Percentiles rank a stretch among this genome's conserved stretches.
These are phyloP conservation scores for Gymnopus androsaceus DNA, from an alignment of 1,284 basidiomycete genomes.

Conservation along the genomic window DNA sequence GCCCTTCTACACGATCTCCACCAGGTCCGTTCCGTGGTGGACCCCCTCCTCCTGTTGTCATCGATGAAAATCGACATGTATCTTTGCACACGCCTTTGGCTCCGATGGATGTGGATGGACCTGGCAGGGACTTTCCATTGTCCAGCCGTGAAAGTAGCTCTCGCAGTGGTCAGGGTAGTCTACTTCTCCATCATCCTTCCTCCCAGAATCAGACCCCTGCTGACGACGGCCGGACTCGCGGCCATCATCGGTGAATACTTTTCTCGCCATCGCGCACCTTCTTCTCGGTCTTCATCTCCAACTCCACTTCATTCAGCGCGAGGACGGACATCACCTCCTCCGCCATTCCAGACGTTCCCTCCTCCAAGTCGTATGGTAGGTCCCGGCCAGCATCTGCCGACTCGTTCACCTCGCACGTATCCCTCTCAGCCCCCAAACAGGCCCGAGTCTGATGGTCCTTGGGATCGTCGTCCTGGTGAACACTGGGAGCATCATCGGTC, in stretches of 20 bases:
- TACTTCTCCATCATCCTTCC: slow-evolving; percentile 68
- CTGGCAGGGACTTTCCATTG: slow-evolving; percentile 52
- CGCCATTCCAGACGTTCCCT: slow-evolving; percentile 46
- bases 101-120: slow-evolving; percentile 84
- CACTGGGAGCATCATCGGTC: slow-evolving; percentile 50
- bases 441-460: slow-evolving; percentile 44
- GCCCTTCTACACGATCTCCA: slow-evolving; percentile 47
- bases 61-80: slow-evolving; percentile 67
- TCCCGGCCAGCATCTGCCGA: slow-evolving; percentile 51
- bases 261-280: slow-evolving; percentile 44
- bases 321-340: slow-evolving; percentile 48
- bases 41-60: slow-evolving; percentile 73
- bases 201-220: slow-evolving; percentile 47
- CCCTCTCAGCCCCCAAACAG: slow-evolving; percentile 44
- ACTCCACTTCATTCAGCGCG: slow-evolving; percentile 42
- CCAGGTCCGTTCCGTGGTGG: slow-evolving; percentile 76
- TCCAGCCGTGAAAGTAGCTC: slow-evolving; percentile 50
- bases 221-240: slow-evolving; percentile 25
- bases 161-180: slow-evolving; percentile 47
- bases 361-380: slow-evolving; percentile 50
- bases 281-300: slow-evolving; percentile 58
- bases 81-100: slow-evolving; percentile 72
- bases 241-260: slow-evolving; percentile 59
- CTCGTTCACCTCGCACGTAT: slow-evolving; percentile 57
- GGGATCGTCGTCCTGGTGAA: slow-evolving; percentile 54